These are phyloP conservation scores for Trichoderma afroharzianum DNA, from an alignment of 2,329 filamentous ascomycete species.

Conservation along the genomic window DNA sequence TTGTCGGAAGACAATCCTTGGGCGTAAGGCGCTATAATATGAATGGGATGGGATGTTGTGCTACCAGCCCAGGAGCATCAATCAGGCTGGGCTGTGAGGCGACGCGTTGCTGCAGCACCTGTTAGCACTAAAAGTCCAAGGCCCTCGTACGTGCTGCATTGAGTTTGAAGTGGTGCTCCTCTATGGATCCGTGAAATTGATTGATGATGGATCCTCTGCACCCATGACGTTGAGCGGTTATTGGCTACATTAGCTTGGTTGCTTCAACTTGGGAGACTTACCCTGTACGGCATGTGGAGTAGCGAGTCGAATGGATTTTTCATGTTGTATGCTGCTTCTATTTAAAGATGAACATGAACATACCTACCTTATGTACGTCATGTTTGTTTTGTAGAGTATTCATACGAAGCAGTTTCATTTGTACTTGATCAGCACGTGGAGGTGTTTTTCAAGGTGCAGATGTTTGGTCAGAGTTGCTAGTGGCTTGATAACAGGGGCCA, in stretches of 20 bases:
- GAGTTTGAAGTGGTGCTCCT: not conserved
- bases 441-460: not conserved
- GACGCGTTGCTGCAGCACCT: slow-evolving; percentile 7
- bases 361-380: no score
- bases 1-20: not conserved
- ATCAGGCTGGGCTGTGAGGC: slow-evolving; percentile 1
- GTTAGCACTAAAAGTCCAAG: not conserved
- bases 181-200: not conserved
- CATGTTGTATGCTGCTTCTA: not conserved
- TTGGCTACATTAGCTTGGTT: not conserved
- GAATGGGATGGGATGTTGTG: not conserved
- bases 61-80: not conserved
- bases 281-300: slow-evolving; percentile 3
- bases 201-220: not conserved
- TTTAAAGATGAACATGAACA: no score
- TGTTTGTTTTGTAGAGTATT: not conserved
- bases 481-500: not conserved
- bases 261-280: not conserved
- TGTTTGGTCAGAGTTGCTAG: not conserved
- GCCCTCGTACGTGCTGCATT: not conserved
- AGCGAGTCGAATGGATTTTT: not conserved
- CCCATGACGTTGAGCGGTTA: not conserved
- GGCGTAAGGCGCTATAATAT: not conserved
- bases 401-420: not conserved
- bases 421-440: no score